Evolutionary conservation across 1,139 yeast genomes (phyloP).

Genomic region (Geotrichum histeridarum): DNA sequence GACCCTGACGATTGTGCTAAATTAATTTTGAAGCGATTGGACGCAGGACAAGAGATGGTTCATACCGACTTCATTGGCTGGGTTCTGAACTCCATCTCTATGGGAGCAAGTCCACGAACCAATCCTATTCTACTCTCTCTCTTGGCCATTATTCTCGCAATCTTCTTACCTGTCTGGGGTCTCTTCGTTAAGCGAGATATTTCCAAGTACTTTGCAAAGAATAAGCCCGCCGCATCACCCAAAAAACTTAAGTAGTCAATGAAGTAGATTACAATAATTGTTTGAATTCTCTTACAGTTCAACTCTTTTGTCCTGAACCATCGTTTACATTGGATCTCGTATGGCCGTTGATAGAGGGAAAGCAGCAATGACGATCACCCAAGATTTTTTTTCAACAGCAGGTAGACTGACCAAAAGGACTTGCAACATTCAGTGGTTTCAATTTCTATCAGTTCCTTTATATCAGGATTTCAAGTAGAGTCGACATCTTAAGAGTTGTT

Average conservation of each 20-base stretch:
- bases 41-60: constrained; percentile 64
- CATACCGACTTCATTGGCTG: constrained; percentile 86
- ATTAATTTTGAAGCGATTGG: constrained; percentile 52
- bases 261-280: too few species aligned
- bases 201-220: constrained; percentile 42
- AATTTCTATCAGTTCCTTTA: too few species aligned
- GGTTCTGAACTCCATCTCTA: constrained; percentile 61
- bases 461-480: too few species aligned
- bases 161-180: constrained; percentile 62
- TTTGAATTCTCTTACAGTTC: too few species aligned
- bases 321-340: too few species aligned
- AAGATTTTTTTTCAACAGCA: too few species aligned
- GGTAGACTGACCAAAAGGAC: too few species aligned
- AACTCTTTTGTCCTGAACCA: too few species aligned
- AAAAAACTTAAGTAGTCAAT: constrained; percentile 3
- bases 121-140: constrained; percentile 45
- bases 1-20: constrained; percentile 63
- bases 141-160: constrained; percentile 45
- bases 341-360: too few species aligned
- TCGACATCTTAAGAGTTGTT: too few species aligned
- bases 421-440: too few species aligned
- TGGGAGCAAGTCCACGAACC: constrained; percentile 67
- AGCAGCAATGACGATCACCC: too few species aligned
- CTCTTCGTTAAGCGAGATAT: constrained; percentile 55
- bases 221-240: constrained; percentile 25